Evolutionary conservation across 805 yeast genomes (phyloP).

Genomic region (Teunomyces cretensis): DNA sequence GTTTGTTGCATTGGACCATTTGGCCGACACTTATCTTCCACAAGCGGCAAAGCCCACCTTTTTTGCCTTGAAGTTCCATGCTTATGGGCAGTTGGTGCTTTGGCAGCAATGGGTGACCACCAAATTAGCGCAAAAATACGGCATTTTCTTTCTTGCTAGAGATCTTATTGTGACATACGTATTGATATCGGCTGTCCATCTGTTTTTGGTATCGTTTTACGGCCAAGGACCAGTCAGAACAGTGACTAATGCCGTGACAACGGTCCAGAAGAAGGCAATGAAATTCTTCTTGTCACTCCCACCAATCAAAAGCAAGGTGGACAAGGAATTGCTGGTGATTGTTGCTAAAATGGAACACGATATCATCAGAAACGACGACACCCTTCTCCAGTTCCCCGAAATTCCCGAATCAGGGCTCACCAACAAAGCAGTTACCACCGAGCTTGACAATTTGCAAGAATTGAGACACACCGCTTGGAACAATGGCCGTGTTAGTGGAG

Average conservation of each 20-base stretch:
- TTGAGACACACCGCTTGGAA: slow-evolving; percentile 79
- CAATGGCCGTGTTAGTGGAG: slow-evolving; percentile 86
- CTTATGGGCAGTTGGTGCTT: background rate
- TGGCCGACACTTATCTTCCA: background rate
- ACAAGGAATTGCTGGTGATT: slow-evolving; percentile 54
- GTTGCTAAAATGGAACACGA: slow-evolving; percentile 51
- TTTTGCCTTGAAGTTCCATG: background rate
- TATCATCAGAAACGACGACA: slow-evolving; percentile 54
- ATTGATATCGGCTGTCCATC: slow-evolving; percentile 11
- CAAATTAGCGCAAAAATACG: background rate
- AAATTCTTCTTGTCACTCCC: slow-evolving; percentile 43
- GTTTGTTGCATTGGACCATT: background rate
- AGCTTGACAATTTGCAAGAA: slow-evolving; percentile 48
- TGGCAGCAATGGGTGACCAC: background rate
- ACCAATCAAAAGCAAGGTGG: slow-evolving; percentile 53
- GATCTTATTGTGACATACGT: slow-evolving; percentile 22
- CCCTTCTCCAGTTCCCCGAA: slow-evolving; percentile 41
- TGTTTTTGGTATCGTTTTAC: slow-evolving; percentile 12
- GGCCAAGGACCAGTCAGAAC: slow-evolving; percentile 17
- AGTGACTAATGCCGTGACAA: background rate
- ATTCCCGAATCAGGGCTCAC: slow-evolving; percentile 65
- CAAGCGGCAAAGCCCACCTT: background rate
- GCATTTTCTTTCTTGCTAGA: slow-evolving; percentile 8
- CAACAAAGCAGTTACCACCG: slow-evolving; percentile 43
- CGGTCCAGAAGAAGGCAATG: slow-evolving; percentile 9